Percentiles rank a stretch among this genome's conserved stretches.
Evolutionary conservation across 495 filamentous ascomycete species (phyloP).

Genomic region (Podospora comata): DNA sequence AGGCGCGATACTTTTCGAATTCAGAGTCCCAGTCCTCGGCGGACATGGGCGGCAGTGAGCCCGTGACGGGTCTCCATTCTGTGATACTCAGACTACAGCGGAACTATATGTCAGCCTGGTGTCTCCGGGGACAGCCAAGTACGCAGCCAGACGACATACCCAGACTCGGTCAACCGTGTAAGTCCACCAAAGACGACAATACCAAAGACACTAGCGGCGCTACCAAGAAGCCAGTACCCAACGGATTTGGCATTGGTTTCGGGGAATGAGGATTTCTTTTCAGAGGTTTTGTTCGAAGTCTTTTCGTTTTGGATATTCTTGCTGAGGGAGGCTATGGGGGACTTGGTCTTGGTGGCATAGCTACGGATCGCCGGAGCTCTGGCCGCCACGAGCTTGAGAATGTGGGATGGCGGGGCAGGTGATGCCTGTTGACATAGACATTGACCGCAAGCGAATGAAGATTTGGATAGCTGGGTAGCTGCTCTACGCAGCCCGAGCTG

Average conservation of each 20-base stretch:
- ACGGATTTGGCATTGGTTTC: conserved; percentile 67
- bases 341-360: conserved; percentile 21
- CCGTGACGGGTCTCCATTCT: conserved; percentile 97
- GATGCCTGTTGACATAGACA: conserved; percentile 48
- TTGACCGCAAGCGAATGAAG: conserved; percentile 62
- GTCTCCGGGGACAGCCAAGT: background rate
- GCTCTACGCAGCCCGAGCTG: conserved; percentile 51
- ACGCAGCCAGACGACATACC: conserved; percentile 52
- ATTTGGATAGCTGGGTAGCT: conserved; percentile 51
- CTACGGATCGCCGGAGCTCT: conserved; percentile 22
- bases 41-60: conserved; percentile 80
- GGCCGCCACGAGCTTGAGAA: conserved; percentile 23
- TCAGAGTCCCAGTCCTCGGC: conserved; percentile 79
- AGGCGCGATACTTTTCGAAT: conserved; percentile 84
- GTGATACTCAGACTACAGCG: conserved; percentile 85
- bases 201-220: conserved; percentile 88
- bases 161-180: conserved; percentile 91
- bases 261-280: conserved; percentile 56
- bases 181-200: conserved; percentile 94
- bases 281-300: conserved; percentile 2
- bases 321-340: conserved; percentile 16
- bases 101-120: background rate
- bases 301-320: conserved; percentile 11
- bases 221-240: conserved; percentile 89
- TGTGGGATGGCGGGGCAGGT: conserved; percentile 28